Base-by-base conservation (phyloP, 2,329 filamentous ascomycete genomes). In the Penicillium sp. region DNA sequence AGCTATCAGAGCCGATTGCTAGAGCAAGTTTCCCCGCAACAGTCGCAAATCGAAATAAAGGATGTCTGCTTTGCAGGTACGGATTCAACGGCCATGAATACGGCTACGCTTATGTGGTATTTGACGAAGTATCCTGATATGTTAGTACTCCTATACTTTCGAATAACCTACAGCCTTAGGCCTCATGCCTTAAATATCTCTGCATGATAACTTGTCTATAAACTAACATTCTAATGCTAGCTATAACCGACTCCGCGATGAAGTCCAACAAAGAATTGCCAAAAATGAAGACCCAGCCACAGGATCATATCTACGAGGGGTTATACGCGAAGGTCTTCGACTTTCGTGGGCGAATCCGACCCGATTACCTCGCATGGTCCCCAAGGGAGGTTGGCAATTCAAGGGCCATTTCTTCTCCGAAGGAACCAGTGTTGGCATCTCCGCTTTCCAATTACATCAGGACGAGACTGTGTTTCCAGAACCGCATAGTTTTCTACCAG, bases 11-110 rank as follows among this genome's bases (percentile, higher is more conserved):
- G 73, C 3, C 73, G 80, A 4, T 66, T 83, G 35, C 64, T 81
- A 20, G 71, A 72, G 43, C 67, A 72, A 0, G 65, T 82, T 26
- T 71, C 71, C 3, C 63, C 64, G 9, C 62, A 69, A 4, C 80
- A 83, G 62, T 72, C 77, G 6, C 74, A 71, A 43, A 74, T 78
- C 0, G 80, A 83, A 61, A 76, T 78, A 60, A 81, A 83, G 61
- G 81, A 83, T 61, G 64, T 83, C 3, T 74, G 79, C 24, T 83
- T 82, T 64, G 81, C 81, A 1, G 81, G 80, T 1, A 81, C 80
- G 0, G 81, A 83, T 63, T 77, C 77, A 0, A 81, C 77, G 3
- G 77, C 76, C 16, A 81, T 79, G 71, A 82, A 79, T 57, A 65
- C 81, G 20, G 74, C 76, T 5, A 79, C 75, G 1, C 74, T 81